Base-by-base conservation (phyloP, 2,329 filamentous ascomycete species). In the Colletotrichum sp. region DNA sequence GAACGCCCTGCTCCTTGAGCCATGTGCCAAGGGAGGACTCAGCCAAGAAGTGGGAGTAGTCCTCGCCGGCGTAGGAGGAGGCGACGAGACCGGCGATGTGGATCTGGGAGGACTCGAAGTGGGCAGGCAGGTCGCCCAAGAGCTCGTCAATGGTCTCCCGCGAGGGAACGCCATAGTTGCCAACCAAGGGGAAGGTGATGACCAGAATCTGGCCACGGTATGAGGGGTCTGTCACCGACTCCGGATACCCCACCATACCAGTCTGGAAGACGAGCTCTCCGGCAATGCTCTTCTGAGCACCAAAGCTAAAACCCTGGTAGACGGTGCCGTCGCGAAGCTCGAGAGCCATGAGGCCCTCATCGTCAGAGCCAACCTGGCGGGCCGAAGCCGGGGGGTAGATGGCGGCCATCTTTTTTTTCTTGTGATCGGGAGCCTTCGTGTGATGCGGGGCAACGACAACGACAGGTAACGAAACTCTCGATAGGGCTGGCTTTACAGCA, bases 231-330 rank as follows among this genome's bases (percentile, higher is more conserved):
- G 95, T 96, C 80, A 97, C 90, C 64, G 94, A 97, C 89, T 99
- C 97, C 56, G 97, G 96, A 85, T 99, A 99, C 83, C 97, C 97
- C 80, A 98, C 97, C 96, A 98, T 98, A 86, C 97, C 97, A 74
- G 97, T 99, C 91, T 98, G 96, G 89, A 99, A 99, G 87, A 99
- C 97, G 84, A 99, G 90, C 90, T 99, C 97, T 85, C 97, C 97
- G 79, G 96, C 94, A 82, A 97, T 93, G 88, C 95, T 98, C 91
- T 96, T 98, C 83, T 95, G 91, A 78, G 96, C 96, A 86, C 97
- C 97, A 84, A 99, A 99, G 91, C 96, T 98, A 89, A 95, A 96
- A 80, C 97, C 97, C 84, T 97, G 95, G 89, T 96, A 98, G 83
- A 95, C 91, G 74, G 94, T 92, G 86, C 96, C 96, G 89, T 98